Base-by-base conservation (phyloP, 352 stramenopile species). In the Phytophthora syringae region DNA sequence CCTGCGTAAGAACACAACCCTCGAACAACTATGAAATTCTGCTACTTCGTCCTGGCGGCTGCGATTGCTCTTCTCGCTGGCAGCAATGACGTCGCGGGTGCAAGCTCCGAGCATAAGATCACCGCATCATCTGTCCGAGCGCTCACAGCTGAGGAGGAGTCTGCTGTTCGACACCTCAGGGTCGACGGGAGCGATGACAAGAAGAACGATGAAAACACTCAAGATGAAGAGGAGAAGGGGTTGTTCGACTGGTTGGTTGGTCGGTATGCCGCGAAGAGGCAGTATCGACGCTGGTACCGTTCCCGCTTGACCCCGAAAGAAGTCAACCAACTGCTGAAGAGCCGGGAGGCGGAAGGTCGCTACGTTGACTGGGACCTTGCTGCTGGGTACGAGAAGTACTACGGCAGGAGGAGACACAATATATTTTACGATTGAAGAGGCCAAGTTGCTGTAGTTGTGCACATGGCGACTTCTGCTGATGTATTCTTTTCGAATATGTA, bases 351-450 rank as follows among this genome's bases (percentile, higher is more conserved):
- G 11, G 10, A 32, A 44, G 49, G 49, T 43, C 49, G 30, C 7
- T 37, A 55, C 22, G 30, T 55, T 21, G 20, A 55, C 49, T 55
- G 49, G 49, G 30, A 43, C 20, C n/a, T 55, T 21, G 49, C 20
- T 6, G 25, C 43, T 13, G 49, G 49, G 13, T 55, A 55, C 16
- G 18, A 37, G 5, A 20, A 20, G 1, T 55, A 55, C 30, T 55
- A 55, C 20, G 15, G 24, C 9, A 37, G 20, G 34, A 55, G 49
- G 12, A 27, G 27, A 21, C 7, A 32, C 49, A 44, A 20, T 20
- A 24, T 55, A 10, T 21, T 53, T 15, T 53, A 42, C 21, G 22
- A 20, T 21, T 55, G 20, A 55, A 5, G 16, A 34, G 25, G n/a
- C 5, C n/a, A 25, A 25, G 10, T 25, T 27, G 39, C 27, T 32